Conservation (phyloP, 306 rosid species). For the Sicyos baderoa region DNA sequence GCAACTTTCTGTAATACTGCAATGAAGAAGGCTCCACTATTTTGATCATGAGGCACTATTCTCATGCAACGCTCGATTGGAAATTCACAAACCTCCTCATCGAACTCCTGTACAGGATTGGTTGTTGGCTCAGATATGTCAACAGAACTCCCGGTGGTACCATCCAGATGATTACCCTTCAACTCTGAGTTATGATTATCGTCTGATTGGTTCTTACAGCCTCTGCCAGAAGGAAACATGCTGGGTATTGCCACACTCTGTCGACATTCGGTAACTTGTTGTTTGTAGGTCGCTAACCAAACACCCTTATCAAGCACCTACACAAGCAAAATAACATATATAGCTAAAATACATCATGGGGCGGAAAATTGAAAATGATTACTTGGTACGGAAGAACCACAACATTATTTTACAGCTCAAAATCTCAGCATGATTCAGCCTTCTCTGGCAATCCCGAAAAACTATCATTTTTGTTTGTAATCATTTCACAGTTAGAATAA, state of each 20-base stretch:
- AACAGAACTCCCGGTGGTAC: conserved; percentile 33
- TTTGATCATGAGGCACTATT: conserved; percentile 93
- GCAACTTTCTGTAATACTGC: conserved; percentile 79
- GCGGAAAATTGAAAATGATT: no score
- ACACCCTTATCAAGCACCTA: conserved; percentile 75
- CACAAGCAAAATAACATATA: conserved; percentile 18
- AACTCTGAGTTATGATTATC: conserved; percentile 26
- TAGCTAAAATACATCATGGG: no score
- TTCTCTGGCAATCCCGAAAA: not conserved
- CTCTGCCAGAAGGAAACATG: conserved; percentile 87
- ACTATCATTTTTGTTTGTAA: not conserved
- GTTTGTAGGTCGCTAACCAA: conserved; percentile 60
- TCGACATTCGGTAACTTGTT: conserved; percentile 56
- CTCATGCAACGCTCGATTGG: conserved; percentile 86
- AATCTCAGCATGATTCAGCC: not conserved
- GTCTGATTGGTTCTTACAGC: conserved; percentile 27
- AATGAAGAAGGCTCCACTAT: conserved; percentile 90
- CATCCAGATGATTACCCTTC: conserved; percentile 31
- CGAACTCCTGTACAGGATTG: conserved; percentile 30
- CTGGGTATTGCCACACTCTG: conserved; percentile 44
- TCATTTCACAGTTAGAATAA: not conserved
- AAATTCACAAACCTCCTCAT: conserved; percentile 58
- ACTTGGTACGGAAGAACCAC: no score
- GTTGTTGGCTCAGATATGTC: conserved; percentile 31
- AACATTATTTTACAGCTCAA: not conserved